Evolutionary conservation across 2,329 filamentous ascomycete genomes (phyloP).

Genomic region (Fusarium nanum): DNA sequence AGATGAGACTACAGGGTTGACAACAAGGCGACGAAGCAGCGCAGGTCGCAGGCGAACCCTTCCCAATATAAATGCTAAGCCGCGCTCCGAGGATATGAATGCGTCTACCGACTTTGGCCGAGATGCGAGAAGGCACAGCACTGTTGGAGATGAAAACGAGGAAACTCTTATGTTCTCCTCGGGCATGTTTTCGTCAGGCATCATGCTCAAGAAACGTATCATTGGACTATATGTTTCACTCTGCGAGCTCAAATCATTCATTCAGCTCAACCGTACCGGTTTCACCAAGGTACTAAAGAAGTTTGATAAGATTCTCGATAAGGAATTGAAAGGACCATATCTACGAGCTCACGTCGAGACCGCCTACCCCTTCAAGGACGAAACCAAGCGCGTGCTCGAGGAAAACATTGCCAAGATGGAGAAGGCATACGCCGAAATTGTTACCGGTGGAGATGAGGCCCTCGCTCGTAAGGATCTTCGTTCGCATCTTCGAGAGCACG

Average conservation of each 20-base stretch:
- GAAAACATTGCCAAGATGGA: constrained; percentile 81
- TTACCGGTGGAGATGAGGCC: constrained; percentile 82
- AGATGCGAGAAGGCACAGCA: constrained; percentile 68
- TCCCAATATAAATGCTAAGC: constrained; percentile 51
- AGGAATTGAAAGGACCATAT: constrained; percentile 81
- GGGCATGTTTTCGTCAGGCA: constrained; percentile 71
- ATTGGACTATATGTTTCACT: constrained; percentile 89
- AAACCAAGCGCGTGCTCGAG: constrained; percentile 77
- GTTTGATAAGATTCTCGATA: constrained; percentile 95
- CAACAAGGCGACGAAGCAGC: constrained; percentile 59
- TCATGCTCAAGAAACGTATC: constrained; percentile 93
- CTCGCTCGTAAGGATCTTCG: constrained; percentile 86
- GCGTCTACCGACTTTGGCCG: constrained; percentile 70
- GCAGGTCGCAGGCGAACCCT: constrained; percentile 55
- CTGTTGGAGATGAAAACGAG: constrained; percentile 79
- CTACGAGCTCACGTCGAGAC: constrained; percentile 78
- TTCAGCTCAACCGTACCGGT: constrained; percentile 95
- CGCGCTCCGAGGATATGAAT: constrained; percentile 65
- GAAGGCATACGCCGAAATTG: constrained; percentile 80
- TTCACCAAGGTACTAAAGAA: constrained; percentile 98
- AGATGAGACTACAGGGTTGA: constrained; percentile 68
- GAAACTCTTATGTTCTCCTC: constrained; percentile 76
- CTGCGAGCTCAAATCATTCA: constrained; percentile 95
- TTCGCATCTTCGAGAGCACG: constrained; percentile 92
- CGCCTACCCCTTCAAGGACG: constrained; percentile 82